Evolutionary conservation across 176 grass and related monocot species (phyloP), one percentile per base, ranked within the genome.

Genomic region (Oryza coarctata): DNA sequence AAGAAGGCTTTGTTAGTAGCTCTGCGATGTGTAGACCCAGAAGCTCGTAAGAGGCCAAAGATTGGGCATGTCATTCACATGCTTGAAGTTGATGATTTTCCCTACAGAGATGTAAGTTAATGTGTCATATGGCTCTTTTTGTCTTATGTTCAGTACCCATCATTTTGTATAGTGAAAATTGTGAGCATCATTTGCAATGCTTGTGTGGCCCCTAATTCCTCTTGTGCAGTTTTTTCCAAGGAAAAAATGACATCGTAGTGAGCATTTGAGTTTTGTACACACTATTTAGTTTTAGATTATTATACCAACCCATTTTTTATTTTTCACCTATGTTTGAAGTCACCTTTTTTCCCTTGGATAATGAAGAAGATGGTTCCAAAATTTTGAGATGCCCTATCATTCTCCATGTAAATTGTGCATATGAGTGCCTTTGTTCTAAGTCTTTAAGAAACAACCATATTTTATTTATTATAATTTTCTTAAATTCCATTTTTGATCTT

Each of bases 51-150:
- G 78, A 99, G 96, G 85, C 96, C 96, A 2, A 99, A 93, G 79
- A 95, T 99, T 73, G 96, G 96, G 30, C 93, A 92, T 85, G 96
- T 95, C 9, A 95, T 99, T 83, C 96, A 99, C 85, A 99, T 95
- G 96, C 96, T 99, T 80, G 93, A 95, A 88, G 96, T 91, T 74
- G 93, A 99, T 39, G 96, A 99, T 88, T 99, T 99, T 36, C 93
- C 93, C 17, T 95, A 99, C 84, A 94, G 89, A 93, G 93, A 99
- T 87, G 96, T 99, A 89, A 91, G 78, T 82, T 67, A 49, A 63
- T 5, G 79, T 67, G 41, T 13, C 50, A 34, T 7, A 20, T 75
- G 25, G 18, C 20, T 73, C 2, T 65, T 68, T 74, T 23, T 70
- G 17, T 67, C 38, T 55, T 58, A 27, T 70, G 55, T 77, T 57